A percentile compares a stretch with the other conserved stretches of the same genome.
Conservation (phyloP, 345 rosid species). For the Barbarea vulgaris region DNA sequence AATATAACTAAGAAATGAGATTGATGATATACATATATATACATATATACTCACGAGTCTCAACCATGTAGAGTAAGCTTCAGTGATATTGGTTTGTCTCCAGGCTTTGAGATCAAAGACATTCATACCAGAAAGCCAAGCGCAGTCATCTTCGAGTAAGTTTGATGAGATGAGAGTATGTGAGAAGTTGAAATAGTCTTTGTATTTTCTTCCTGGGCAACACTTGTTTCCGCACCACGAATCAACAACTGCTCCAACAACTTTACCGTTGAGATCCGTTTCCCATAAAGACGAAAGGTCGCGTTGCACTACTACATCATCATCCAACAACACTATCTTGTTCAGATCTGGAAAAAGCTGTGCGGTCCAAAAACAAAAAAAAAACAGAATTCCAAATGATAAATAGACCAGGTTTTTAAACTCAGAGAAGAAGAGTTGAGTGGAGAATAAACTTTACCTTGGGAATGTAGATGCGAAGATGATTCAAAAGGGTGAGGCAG, state of each 20-base stretch:
- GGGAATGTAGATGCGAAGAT: conserved; percentile 78
- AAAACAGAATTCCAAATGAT: conserved; percentile 38
- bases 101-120: conserved; percentile 81
- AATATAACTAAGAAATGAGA: neutral
- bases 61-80: conserved; percentile 68
- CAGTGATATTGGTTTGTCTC: conserved; percentile 74
- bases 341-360: conserved; percentile 96
- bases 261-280: conserved; percentile 71
- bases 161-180: conserved; percentile 64
- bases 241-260: conserved; percentile 73
- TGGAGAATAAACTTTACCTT: conserved; percentile 50
- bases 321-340: conserved; percentile 89
- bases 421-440: conserved; percentile 2
- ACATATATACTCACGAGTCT: conserved; percentile 55
- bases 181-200: conserved; percentile 87
- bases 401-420: conserved; percentile 26
- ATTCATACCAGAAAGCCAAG: conserved; percentile 95
- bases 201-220: conserved; percentile 76
- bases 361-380: conserved; percentile 17
- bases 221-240: conserved; percentile 78
- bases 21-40: neutral
- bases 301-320: conserved; percentile 85
- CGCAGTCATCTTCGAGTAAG: conserved; percentile 57
- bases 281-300: conserved; percentile 87
- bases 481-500: conserved; percentile 75